These are phyloP conservation scores for Parsonsia alboflavescens DNA, from an alignment of 257 asterid species.

Conservation along the genomic window DNA sequence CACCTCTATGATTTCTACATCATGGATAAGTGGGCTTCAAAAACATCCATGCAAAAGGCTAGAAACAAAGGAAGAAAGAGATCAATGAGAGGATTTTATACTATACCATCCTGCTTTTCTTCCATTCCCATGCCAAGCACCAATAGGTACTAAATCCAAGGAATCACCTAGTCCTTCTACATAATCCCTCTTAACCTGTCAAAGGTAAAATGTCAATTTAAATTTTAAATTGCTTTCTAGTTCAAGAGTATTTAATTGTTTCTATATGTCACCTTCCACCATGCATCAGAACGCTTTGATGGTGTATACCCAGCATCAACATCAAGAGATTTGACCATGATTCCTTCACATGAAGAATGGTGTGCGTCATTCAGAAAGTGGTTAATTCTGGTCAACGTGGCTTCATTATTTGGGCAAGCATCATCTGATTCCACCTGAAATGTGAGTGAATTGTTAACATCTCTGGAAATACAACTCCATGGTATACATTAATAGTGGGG, in stretches of 20 bases:
- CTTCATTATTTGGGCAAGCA: constrained; percentile 56
- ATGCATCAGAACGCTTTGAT: constrained; percentile 86
- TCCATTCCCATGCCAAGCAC: constrained; percentile 97
- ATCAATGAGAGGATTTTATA: constrained; percentile 1
- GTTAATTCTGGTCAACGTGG: constrained; percentile 52
- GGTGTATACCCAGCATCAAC: constrained; percentile 75
- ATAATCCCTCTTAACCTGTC: constrained; percentile 85
- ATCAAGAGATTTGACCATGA: constrained; percentile 85
- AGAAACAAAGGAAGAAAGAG: background rate
- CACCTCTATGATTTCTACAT: background rate
- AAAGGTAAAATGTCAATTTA: constrained; percentile 9
- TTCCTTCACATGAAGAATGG: constrained; percentile 78
- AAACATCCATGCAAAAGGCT: background rate
- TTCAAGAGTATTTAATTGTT: constrained; percentile 16
- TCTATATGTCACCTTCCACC: constrained; percentile 63
- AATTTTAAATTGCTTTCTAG: constrained; percentile 1
- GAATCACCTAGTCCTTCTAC: constrained; percentile 82
- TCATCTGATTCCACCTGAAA: constrained; percentile 64
- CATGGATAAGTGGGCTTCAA: background rate
- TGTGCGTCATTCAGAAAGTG: constrained; percentile 63
- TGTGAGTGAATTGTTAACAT: constrained; percentile 15
- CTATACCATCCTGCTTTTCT: constrained; percentile 92
- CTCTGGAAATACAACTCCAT: constrained; percentile 2
- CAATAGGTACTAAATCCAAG: constrained; percentile 89
- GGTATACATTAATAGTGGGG: constrained; percentile 3